Evolutionary conservation across 345 rosid genomes (phyloP).

Genomic region (Gossypium ekmanianum): DNA sequence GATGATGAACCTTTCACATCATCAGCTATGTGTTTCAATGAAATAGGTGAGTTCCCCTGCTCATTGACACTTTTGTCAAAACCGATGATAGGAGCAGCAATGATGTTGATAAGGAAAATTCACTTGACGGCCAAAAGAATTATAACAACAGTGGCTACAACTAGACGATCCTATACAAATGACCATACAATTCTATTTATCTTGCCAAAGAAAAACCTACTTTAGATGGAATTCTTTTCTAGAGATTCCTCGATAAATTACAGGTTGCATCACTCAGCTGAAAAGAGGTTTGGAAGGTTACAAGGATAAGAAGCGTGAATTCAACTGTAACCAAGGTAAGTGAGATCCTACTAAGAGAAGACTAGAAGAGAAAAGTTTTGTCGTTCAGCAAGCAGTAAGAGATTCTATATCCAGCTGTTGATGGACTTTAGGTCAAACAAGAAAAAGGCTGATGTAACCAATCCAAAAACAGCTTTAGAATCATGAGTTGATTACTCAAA

Average conservation of each 20-base stretch:
- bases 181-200: neutral
- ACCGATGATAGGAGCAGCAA: neutral
- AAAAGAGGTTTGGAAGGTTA: neutral
- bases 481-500: neutral
- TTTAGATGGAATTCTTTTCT: neutral
- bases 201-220: neutral
- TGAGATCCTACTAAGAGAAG: neutral
- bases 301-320: neutral
- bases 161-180: neutral
- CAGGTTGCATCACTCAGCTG: neutral
- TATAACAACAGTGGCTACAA: neutral
- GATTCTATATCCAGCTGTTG: neutral
- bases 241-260: neutral
- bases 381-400: neutral
- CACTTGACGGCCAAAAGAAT: neutral
- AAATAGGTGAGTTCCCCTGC: constrained; percentile 57
- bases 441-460: neutral
- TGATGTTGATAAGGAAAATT: neutral
- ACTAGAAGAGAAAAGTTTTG: neutral
- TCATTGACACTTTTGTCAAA: constrained; percentile 21
- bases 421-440: neutral
- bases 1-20: constrained; percentile 59
- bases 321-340: too few relatives aligned
- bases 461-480: too few relatives aligned
- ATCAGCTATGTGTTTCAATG: constrained; percentile 60